A percentile compares a stretch with the other conserved stretches of the same genome.
Conservation (phyloP, 306 rosid genomes). For the Canavalia ensiformis region DNA sequence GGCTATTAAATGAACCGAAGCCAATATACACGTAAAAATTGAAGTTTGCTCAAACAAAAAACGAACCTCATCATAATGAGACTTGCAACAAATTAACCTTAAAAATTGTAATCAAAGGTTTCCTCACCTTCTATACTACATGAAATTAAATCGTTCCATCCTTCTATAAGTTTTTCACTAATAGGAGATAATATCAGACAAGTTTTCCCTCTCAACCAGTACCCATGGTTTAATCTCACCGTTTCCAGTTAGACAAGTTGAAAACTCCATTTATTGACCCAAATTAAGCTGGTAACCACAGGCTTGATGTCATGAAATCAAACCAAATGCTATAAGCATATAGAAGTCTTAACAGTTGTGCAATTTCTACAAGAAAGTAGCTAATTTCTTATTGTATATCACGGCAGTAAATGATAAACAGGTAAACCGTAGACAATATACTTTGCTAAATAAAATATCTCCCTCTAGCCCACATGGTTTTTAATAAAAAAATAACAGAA, state of each 20-base stretch:
- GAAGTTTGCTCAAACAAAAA: not conserved
- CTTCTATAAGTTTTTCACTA: not conserved
- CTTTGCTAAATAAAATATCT: slow-evolving; percentile 51
- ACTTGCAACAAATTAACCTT: not conserved
- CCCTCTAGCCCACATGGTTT: slow-evolving; percentile 68
- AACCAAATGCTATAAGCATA: not conserved
- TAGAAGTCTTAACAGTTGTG: not conserved
- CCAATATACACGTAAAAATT: not conserved
- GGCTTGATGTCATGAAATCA: not conserved
- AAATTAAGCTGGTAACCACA: not conserved
- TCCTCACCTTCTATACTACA: too few relatives aligned
- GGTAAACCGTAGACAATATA: slow-evolving; percentile 36
- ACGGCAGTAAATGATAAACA: slow-evolving; percentile 20
- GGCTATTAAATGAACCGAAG: too few relatives aligned
- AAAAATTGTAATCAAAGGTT: not conserved
- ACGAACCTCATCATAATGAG: not conserved
- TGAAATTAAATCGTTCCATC: not conserved
- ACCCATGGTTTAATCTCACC: not conserved
- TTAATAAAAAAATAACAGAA: slow-evolving; percentile 66
- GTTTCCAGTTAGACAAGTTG: not conserved
- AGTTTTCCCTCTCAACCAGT: not conserved
- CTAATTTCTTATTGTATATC: slow-evolving; percentile 43
- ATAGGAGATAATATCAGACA: not conserved
- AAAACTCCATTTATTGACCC: not conserved
- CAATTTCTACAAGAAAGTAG: slow-evolving; percentile 23